Base-by-base conservation (phyloP, 768 basidiomycete genomes). In the Pleurotus salmoneostramineus region DNA sequence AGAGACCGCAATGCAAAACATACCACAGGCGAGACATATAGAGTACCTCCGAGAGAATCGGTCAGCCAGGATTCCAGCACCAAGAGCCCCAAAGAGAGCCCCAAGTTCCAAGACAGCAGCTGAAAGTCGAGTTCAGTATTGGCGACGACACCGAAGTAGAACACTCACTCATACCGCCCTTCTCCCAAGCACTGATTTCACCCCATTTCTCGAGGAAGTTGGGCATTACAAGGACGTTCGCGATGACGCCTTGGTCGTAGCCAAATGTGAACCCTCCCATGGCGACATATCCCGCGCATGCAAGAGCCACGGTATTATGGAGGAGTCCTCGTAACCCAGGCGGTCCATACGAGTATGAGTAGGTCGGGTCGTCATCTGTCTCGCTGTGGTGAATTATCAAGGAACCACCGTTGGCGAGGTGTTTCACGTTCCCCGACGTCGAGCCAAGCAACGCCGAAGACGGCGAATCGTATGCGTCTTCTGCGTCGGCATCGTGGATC, bases 171-270 rank as follows among this genome's bases (percentile, higher is more conserved):
- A 92, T 88, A 15, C 81, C 71, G 4, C 91, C 91, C 63, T 83
- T 86, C 72, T 92, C 83, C 72, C 87, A 76, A 0, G 90, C 80
- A 4, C 84, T 83, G 2, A 90, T 71, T 4, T 87, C 87, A 21
- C 52, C 52, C 84, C 88, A 93, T 6, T 83, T 77, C 50, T 71
- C 62, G 31, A 82, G 62, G 62, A 93, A 93, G 63, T 91, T 87
- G 42, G 77, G 73, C 91, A 93, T 93, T 10, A 93, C 89, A 10
- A 93, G 77, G 11, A 93, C 84, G 67, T 93, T 93, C 2, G 91
- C 88, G 61, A 93, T 91, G 49, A 92, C 91, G 37, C 90, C 90
- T 65, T 92, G 90, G 64, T 91, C 90, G 65, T 92, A 92, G 6
- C 90, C 90, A 68, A 92, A 92, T 11, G 87, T 83, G 57, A 91